Conservation (phyloP, 331 rosid genomes). For the Saraca asoca region DNA sequence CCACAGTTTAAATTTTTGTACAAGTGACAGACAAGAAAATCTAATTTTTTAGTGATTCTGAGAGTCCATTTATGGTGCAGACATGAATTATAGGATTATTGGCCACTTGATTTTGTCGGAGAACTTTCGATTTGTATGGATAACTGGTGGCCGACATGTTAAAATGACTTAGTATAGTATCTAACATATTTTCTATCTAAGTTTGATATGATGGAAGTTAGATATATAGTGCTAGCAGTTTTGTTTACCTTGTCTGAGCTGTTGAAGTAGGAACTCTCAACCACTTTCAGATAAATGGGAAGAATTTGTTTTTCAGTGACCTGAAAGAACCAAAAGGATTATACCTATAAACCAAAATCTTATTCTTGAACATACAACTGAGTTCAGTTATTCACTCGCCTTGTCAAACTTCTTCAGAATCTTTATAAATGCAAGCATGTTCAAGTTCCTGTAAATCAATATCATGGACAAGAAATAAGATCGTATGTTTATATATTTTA, state of each 20-base stretch:
- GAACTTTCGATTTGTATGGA: conserved; percentile 38
- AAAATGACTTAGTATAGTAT: conserved; percentile 44
- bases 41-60: conserved; percentile 37
- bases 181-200: conserved; percentile 36
- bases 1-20: conserved; percentile 17
- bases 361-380: conserved; percentile 19
- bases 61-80: conserved; percentile 44
- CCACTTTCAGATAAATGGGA: conserved; percentile 86
- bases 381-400: conserved; percentile 47
- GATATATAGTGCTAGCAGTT: conserved; percentile 28
- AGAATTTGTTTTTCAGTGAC: conserved; percentile 85
- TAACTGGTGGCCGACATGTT: conserved; percentile 49
- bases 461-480: conserved; percentile 18
- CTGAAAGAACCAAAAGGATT: conserved; percentile 49
- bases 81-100: conserved; percentile 52
- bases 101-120: conserved; percentile 77
- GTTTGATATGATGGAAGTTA: conserved; percentile 21
- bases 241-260: conserved; percentile 83
- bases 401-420: conserved; percentile 96
- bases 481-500: neutral
- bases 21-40: conserved; percentile 64
- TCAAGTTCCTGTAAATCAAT: conserved; percentile 74
- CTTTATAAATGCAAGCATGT: conserved; percentile 89
- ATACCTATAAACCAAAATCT: conserved; percentile 20
- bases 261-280: conserved; percentile 93